phyloP scores from a whole-genome alignment of 306 rosid genomes.

The barrel medic (Medicago truncatula) region MtrunA17r5.0-ANR NC_053046.1:25582001-25582500 shows the following conservation, averaged over 20 bases:
- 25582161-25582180: not conserved
- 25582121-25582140: not conserved
- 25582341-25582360: slow-evolving; percentile 51
- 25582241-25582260: not conserved
- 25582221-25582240: slow-evolving; percentile 8
- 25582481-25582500: not conserved
- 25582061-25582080: slow-evolving; percentile 7
- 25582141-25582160: not conserved
- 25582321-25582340: slow-evolving; percentile 52
- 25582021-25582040: slow-evolving; percentile 81
- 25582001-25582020: slow-evolving; percentile 83
- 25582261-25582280: slow-evolving; percentile 67
- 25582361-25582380: slow-evolving; percentile 56
- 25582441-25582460: slow-evolving; percentile 63
- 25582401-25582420: slow-evolving; percentile 54
- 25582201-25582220: slow-evolving; percentile 15
- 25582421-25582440: slow-evolving; percentile 64
- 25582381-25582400: slow-evolving; percentile 52
- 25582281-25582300: slow-evolving; percentile 50
- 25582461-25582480: slow-evolving; percentile 33
- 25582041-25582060: slow-evolving; percentile 68
- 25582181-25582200: slow-evolving; percentile 14
- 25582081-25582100: not conserved
- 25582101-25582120: not conserved
- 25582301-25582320: slow-evolving; percentile 62